phyloP scores from a whole-genome alignment of 495 filamentous ascomycete genomes.

The Cryomyces antarcticus region DNA sequence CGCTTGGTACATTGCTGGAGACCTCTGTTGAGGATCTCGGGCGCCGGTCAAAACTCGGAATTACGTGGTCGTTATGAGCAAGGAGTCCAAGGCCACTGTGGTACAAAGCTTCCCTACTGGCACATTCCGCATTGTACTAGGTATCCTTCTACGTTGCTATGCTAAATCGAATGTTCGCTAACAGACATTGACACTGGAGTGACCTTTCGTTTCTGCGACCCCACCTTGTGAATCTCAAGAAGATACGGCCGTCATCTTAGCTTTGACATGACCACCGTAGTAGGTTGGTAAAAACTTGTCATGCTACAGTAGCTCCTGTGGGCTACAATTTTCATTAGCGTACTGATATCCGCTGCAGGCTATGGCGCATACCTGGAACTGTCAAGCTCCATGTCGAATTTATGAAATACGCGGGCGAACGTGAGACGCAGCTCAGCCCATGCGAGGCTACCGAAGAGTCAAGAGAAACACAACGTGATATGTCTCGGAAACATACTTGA shows the following conservation, averaged over 20 bases:
- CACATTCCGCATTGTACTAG: no score
- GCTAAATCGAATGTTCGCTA: no score
- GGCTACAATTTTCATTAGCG: not conserved
- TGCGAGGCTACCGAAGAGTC: conserved; percentile 3
- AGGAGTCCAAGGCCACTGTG: no score
- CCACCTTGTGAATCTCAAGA: not conserved
- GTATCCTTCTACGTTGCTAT: no score
- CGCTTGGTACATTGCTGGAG: no score
- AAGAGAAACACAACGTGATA: not conserved
- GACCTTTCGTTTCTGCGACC: no score
- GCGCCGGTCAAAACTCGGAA: no score
- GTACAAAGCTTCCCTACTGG: no score
- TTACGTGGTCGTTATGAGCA: no score
- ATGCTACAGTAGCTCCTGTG: not conserved
- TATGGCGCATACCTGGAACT: conserved; percentile 2
- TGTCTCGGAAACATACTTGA: conserved; percentile 3
- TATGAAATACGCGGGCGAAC: conserved; percentile 6
- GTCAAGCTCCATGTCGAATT: conserved; percentile 5
- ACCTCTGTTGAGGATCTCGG: no score
- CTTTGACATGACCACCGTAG: not conserved
- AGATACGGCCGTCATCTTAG: not conserved
- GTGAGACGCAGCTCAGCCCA: conserved; percentile 7
- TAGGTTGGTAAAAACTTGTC: not conserved
- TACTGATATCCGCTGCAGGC: not conserved
- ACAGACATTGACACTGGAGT: no score